Evolutionary conservation across 2,329 filamentous ascomycete species (phyloP), one percentile per base, ranked within the genome.

Genomic region (Hymenoscyphus albidus): DNA sequence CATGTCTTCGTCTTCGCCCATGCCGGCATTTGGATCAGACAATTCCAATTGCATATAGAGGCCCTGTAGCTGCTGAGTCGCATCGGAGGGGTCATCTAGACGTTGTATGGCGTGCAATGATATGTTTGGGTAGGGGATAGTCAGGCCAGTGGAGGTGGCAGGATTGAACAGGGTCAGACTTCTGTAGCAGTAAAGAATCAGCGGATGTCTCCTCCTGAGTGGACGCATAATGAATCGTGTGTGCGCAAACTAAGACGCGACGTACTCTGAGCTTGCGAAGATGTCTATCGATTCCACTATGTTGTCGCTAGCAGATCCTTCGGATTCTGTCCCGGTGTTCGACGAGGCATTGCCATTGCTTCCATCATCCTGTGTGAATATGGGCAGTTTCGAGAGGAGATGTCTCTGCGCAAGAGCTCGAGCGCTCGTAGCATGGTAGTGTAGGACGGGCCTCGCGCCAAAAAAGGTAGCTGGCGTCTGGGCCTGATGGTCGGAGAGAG

Each of bases 41-140:
- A 90, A 82, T 66, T 88, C 85, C 42, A 91, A 80, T 74, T 90
- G 88, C 80, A 91, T 85, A 77, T 89, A 88, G 16, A 92, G 81
- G 5, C 79, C 80, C 62, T 73, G 70, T 10, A 75, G 66, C 64
- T 82, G 79, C 58, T 76, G 74, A 22, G 76, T 74, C 13, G 71
- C 65, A 48, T 78, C 75, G 22, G 79, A 76, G 35, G 78, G 74
- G 56, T 78, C 76, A 42, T 71, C 67, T n/a, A 76, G 67, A 63
- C 86, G 84, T 76, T 91, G 88, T 70, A 90, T 85, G 0, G 89
- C 91, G 74, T 93, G 90, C 16, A 93, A 86, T 27, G 87, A 87
- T 74, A 94, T 90, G 66, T 85, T 80, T 2, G 88, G 89, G 76
- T 93, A 94, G 0, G 89, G 86, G 69, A 93, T 89, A 51, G 85